These are phyloP conservation scores for Penicillium maclennaniae DNA, from an alignment of 495 filamentous ascomycete genomes.

Conservation along the genomic window DNA sequence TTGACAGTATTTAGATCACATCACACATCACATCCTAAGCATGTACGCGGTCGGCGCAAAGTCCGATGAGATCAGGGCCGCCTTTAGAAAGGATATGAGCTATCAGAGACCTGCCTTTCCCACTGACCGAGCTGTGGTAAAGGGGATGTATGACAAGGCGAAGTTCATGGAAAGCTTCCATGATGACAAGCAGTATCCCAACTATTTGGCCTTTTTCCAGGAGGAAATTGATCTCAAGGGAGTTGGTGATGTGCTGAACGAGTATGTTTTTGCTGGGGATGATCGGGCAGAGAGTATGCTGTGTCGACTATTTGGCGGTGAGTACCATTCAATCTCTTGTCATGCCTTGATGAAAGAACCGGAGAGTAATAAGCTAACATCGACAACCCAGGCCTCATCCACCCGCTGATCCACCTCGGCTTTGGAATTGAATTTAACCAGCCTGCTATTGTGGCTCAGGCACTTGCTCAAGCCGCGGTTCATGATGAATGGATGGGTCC, in stretches of 20 bases:
- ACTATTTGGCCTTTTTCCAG: constrained; percentile 72
- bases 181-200: constrained; percentile 53
- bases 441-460: constrained; percentile 78
- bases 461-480: constrained; percentile 67
- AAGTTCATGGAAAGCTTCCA: constrained; percentile 52
- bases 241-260: constrained; percentile 52
- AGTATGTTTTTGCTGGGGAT: constrained; percentile 63
- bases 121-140: constrained; percentile 39
- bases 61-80: constrained; percentile 49
- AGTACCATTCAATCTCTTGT: constrained; percentile 2
- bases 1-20: constrained; percentile 45
- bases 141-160: constrained; percentile 49
- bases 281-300: constrained; percentile 60
- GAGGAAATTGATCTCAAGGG: constrained; percentile 62
- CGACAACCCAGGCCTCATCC: constrained; percentile 56
- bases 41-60: constrained; percentile 70
- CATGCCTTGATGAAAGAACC: not conserved
- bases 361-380: not conserved
- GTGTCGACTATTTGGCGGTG: constrained; percentile 53
- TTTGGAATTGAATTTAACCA: constrained; percentile 79
- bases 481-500: constrained; percentile 49
- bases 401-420: constrained; percentile 81
- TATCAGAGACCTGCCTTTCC: constrained; percentile 56
- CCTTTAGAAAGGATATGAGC: constrained; percentile 53
- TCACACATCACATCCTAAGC: constrained; percentile 71